Evolutionary conservation across 2,329 filamentous ascomycete species (phyloP).

Genomic region (Pestalotiopsis sp.): DNA sequence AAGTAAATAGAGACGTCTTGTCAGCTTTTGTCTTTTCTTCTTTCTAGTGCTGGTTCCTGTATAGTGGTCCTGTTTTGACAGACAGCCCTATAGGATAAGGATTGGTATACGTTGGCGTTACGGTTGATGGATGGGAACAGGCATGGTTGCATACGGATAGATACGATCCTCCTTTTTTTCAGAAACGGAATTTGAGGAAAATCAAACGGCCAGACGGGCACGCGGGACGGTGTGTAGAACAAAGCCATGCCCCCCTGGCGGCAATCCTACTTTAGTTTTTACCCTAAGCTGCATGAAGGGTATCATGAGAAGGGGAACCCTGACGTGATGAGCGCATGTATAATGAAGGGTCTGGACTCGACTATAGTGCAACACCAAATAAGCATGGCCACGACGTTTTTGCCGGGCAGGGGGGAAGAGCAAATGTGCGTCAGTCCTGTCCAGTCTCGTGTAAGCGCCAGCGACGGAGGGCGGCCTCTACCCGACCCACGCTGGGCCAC

Average conservation of each 20-base stretch:
- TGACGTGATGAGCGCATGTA: neutral
- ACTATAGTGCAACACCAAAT: neutral
- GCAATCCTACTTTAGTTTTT: neutral
- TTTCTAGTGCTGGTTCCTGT: neutral
- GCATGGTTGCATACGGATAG: conserved; percentile 2
- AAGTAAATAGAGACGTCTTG: neutral
- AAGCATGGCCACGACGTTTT: neutral
- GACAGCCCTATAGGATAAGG: neutral
- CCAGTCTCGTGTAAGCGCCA: neutral
- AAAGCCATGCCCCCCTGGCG: neutral
- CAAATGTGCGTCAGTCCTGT: neutral
- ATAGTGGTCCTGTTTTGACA: neutral
- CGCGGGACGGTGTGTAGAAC: neutral
- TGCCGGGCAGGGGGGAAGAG: neutral
- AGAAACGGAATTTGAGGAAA: neutral
- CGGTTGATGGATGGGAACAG: conserved; percentile 1
- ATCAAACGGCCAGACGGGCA: neutral
- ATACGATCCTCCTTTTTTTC: neutral
- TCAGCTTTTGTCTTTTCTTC: neutral
- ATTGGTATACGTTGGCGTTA: conserved; percentile 7
- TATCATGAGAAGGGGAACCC: neutral
- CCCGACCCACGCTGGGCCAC: neutral
- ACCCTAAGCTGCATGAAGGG: conserved; percentile 2
- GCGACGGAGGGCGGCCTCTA: neutral
- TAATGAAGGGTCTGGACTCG: neutral